These are phyloP conservation scores for Coemansia sp. DNA, from an alignment of 192 early-diverging fungal genomes.

Conservation along the genomic window DNA sequence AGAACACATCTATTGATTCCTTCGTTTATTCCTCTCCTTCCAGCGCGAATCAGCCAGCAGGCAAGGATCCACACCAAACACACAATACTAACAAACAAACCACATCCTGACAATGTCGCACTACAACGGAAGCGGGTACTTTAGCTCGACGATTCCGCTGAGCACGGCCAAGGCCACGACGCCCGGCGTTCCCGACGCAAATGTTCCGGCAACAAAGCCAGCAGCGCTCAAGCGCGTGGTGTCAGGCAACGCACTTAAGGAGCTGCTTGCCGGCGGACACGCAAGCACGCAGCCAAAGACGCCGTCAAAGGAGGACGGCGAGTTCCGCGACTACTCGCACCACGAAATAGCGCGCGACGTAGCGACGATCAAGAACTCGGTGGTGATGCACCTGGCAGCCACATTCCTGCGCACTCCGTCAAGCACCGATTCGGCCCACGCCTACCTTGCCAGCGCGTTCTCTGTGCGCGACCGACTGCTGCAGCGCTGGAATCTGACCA, in stretches of 20 bases:
- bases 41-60: too few relatives aligned
- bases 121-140: conserved; percentile 38
- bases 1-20: too few relatives aligned
- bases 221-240: conserved; percentile 55
- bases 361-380: conserved; percentile 76
- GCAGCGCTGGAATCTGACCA: conserved; percentile 93
- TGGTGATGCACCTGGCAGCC: conserved; percentile 86
- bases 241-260: conserved; percentile 53
- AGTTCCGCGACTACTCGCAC: conserved; percentile 55
- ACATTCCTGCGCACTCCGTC: conserved; percentile 86
- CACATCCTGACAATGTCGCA: not conserved
- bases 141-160: conserved; percentile 51
- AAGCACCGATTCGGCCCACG: conserved; percentile 91
- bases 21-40: too few relatives aligned
- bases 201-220: conserved; percentile 40
- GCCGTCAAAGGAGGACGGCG: conserved; percentile 36
- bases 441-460: conserved; percentile 92
- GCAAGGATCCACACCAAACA: not conserved
- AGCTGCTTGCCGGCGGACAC: conserved; percentile 50
- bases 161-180: conserved; percentile 55
- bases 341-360: conserved; percentile 61
- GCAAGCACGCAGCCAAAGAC: conserved; percentile 46
- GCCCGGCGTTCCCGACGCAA: conserved; percentile 36
- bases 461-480: conserved; percentile 91
- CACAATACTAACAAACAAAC: not conserved